Percentiles rank a stretch among this genome's conserved stretches.
Evolutionary conservation across 2,329 filamentous ascomycete genomes (phyloP).

Genomic region (Stemphylium vesicarium): DNA sequence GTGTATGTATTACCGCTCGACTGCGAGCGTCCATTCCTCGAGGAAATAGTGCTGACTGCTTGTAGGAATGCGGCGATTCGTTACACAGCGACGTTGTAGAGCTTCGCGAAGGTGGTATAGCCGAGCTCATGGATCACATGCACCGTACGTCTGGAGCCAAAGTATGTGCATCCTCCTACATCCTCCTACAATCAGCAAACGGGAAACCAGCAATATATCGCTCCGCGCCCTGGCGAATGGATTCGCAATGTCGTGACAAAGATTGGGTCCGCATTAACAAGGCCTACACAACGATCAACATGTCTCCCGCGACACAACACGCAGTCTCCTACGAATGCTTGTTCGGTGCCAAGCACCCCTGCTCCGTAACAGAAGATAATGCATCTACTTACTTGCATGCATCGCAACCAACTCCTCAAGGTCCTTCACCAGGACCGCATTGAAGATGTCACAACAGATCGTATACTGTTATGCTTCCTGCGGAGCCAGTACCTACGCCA

Average conservation of each 20-base stretch:
- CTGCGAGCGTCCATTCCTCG: neutral
- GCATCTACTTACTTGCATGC: slow-evolving; percentile 31
- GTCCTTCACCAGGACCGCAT: slow-evolving; percentile 27
- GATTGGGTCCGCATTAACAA: neutral
- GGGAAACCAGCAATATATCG: slow-evolving; percentile 11
- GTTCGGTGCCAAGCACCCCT: neutral
- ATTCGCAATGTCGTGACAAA: slow-evolving; percentile 1
- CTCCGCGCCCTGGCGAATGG: slow-evolving; percentile 10
- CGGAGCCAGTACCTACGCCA: slow-evolving; percentile 14
- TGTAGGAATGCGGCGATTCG: slow-evolving; percentile 20
- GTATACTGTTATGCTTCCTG: slow-evolving; percentile 26
- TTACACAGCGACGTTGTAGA: slow-evolving; percentile 24
- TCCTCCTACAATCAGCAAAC: neutral
- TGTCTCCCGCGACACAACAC: slow-evolving; percentile 16
- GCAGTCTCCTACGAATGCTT: neutral
- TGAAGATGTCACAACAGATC: slow-evolving; percentile 23
- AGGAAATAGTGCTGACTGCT: neutral
- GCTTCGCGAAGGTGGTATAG: slow-evolving; percentile 15
- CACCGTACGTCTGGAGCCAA: slow-evolving; percentile 10
- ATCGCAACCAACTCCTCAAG: slow-evolving; percentile 15
- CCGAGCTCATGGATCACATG: slow-evolving; percentile 12
- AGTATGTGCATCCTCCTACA: slow-evolving; percentile 1
- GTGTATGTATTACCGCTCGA: slow-evolving; percentile 19
- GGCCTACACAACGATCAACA: neutral
- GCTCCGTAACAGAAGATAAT: slow-evolving; percentile 12